Base-by-base conservation (phyloP, 257 asterid genomes). In the Lycium barbarum region DNA sequence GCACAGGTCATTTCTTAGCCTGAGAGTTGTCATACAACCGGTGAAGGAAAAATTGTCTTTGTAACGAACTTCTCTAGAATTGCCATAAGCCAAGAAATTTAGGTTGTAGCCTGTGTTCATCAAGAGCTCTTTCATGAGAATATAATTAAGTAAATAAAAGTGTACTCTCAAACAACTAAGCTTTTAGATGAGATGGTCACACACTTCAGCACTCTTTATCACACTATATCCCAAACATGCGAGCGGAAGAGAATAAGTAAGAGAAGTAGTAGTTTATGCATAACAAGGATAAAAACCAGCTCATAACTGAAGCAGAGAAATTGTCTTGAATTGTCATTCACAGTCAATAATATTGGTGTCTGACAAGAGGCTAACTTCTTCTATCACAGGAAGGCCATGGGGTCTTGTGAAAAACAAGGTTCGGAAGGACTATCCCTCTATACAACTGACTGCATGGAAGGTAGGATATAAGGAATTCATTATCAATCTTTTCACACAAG, bases 381-480 rank as follows among this genome's bases (percentile, higher is more conserved):
- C 26, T 6, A 73, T 47, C 38, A 20, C 84, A 88, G 90, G 90
- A 47, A 84, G 89, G 73, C 71, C 89, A 58, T 88, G 87, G 89
- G 78, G 67, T 81, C 66, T 80, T 9, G 90, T 88, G 33, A 86
- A 66, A 57, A 84, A 81, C 43, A 88, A 88, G 80, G 88, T 88
- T 26, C 76, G 73, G 43, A 88, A 88, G 36, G 90, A 88, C 83
- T 88, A 73, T 66, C 89, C 90, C 53, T 65, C 81, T 2, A 78
- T 88, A 5, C 89, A 88, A 18, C 68, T 88, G 57, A 86, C 90
- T 67, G 88, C 90, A 18, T 88, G 90, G 89, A 88, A 86, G 90
- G 90, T 88, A 86, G 7, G 49, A 14, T 18, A 22, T 66, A 51
- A 55, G 20, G 2, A 61, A 10, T 26, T 53, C 22, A 4, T 26